phyloP scores from a whole-genome alignment of 176 grass and related monocot genomes.

The Musa beccarii region DNA sequence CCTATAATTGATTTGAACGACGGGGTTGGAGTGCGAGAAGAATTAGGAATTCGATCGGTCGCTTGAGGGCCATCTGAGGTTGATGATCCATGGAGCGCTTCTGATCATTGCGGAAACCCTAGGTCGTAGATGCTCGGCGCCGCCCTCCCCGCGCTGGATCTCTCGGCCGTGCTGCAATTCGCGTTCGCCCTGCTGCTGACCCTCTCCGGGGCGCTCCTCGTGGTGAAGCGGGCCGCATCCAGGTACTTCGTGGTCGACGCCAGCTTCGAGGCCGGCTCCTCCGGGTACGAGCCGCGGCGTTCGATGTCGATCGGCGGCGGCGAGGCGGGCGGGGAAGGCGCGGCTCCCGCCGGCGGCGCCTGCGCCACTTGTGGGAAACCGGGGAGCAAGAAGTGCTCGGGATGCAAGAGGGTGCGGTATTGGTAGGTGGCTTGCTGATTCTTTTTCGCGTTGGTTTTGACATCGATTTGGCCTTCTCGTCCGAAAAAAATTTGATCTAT shows the following conservation, averaged over 20 bases:
- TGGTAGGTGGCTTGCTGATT: conserved; percentile 40
- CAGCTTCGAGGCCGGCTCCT: conserved; percentile 28
- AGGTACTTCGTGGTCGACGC: conserved; percentile 86
- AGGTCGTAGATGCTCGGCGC: conserved; percentile 49
- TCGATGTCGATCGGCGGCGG: conserved; percentile 32
- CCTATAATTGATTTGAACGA: background rate
- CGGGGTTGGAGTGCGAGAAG: background rate
- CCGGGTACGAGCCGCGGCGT: conserved; percentile 29
- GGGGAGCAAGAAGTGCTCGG: conserved; percentile 54
- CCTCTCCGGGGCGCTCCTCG: conserved; percentile 32
- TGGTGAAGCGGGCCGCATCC: conserved; percentile 58
- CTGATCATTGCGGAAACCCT: conserved; percentile 5
- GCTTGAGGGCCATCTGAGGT: background rate
- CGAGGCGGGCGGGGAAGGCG: conserved; percentile 19
- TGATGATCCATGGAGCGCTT: background rate
- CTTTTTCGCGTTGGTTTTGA: conserved; percentile 4
- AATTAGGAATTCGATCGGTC: background rate
- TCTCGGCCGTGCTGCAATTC: conserved; percentile 53
- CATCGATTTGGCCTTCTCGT: background rate
- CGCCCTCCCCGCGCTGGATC: conserved; percentile 44
- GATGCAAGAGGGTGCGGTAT: conserved; percentile 77
- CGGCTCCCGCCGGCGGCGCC: background rate
- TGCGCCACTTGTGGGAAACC: conserved; percentile 52
- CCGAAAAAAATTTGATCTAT: background rate
- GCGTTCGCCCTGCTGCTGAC: conserved; percentile 36